Base-by-base conservation (phyloP, 1,284 basidiomycete genomes). In the Polyporus tsugae region DNA sequence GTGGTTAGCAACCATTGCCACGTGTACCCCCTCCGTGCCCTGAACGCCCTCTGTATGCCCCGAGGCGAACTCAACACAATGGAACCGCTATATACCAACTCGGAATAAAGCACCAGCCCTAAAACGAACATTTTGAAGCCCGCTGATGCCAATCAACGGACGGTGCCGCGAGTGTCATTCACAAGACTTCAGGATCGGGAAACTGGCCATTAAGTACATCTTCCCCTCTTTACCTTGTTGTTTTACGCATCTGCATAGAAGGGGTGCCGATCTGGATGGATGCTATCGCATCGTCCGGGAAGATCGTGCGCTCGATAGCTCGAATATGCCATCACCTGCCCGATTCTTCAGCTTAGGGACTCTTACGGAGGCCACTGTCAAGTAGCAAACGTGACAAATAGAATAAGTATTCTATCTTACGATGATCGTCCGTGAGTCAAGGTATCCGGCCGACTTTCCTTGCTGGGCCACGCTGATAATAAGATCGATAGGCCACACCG, bases 1-100 rank as follows among this genome's bases (percentile, higher is more conserved):
- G 17, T 60, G 58, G 58, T 60, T 60, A 60, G 58, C 38, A 15
- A 39, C 38, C 2, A 17, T 7, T 13, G 36, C 58, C 58, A 60
- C 58, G 58, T 60, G 58, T 41, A 41, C 6, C n/a, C 36, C 55
- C 55, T 36, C 17, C 29, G 17, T 11, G 4, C 35, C 36, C 38
- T 13, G 36, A 38, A 22, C n/a, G 25, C 58, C 36, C 13, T 15
- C 10, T 19, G 3, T 33, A 6, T 33, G 15, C 17, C 52, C 52
- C 25, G 6, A 33, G 29, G 13, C 11, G 13, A 35, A 55, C 15
- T 55, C 22, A 4, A 49, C 22, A 13, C 46, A 49, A 49, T 13
- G 46, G 22, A 35, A 5, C 3, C 52, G 19, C 55, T 13, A 38
- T 36, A 36, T 58, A n/a, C 35, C 5, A 33, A 39, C 35, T 0